Evolutionary conservation across 768 basidiomycete genomes (phyloP).

Genomic region (Kwoniella mangroviensis): DNA sequence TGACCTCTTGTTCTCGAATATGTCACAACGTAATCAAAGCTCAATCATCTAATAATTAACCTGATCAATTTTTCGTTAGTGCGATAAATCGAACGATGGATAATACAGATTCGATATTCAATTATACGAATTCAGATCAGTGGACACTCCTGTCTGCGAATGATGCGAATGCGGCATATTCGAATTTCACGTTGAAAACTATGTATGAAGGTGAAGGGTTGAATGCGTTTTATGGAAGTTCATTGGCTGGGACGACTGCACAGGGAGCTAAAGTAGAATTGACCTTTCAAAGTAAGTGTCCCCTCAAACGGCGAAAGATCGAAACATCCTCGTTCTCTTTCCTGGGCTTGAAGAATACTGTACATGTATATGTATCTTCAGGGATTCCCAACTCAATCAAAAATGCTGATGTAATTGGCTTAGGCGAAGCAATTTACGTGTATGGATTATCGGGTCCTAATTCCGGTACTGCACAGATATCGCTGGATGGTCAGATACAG

Average conservation of each 20-base stretch:
- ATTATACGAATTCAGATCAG: conserved; percentile 10
- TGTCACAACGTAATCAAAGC: no score
- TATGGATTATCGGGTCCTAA: conserved; percentile 29
- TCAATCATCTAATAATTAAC: no score
- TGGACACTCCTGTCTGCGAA: conserved; percentile 17
- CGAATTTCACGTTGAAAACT: conserved; percentile 20
- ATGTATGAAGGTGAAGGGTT: conserved; percentile 10
- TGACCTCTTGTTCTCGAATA: neutral
- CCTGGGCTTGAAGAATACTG: no score
- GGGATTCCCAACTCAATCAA: no score
- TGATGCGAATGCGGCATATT: neutral
- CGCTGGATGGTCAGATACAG: conserved; percentile 24
- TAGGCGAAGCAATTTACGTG: conserved; percentile 27
- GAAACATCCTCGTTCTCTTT: no score
- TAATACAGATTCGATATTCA: conserved; percentile 20
- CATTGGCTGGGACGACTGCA: conserved; percentile 15
- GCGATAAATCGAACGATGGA: conserved; percentile 25
- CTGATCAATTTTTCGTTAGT: no score
- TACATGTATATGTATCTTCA: no score
- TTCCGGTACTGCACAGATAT: conserved; percentile 22
- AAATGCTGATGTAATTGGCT: neutral
- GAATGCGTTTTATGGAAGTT: conserved; percentile 12
- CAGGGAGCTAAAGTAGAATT: conserved; percentile 15
- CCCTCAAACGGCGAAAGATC: no score
- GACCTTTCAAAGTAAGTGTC: conserved; percentile 23